Base-by-base conservation (phyloP, 1,284 basidiomycete species). In the Boletus semigastroideus region DNA sequence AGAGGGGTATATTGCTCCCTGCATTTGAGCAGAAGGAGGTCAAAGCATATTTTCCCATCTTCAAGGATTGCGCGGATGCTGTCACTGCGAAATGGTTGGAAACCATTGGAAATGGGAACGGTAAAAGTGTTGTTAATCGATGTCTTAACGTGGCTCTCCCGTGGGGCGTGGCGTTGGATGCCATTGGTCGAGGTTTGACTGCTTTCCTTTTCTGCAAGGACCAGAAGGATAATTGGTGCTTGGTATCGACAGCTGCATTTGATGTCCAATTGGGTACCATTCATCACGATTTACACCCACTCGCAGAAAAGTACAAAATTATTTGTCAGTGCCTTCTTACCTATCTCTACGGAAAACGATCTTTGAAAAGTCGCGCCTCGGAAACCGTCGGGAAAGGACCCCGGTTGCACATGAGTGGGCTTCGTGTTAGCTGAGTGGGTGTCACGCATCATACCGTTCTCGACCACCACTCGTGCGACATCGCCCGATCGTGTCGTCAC, bases 181-280 rank as follows among this genome's bases (percentile, higher is more conserved):
- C 72, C 12, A 72, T 78, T 20, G 76, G 74, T 13, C 68, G 72
- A 57, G 72, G 76, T 76, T 49, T n/a, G 46, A 2, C 13, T 3
- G 2, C n/a, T 30, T 36, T 28, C 53, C 69, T 38, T 31, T 27
- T 27, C n/a, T 2, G n/a, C n/a, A n/a, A n/a, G n/a, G n/a, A n/a
- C 16, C 34, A 7, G 16, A 36, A 36, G 5, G n/a, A n/a, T n/a
- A n/a, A n/a, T n/a, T n/a, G n/a, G n/a, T n/a, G n/a, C n/a, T n/a
- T n/a, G n/a, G n/a, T n/a, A n/a, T n/a, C n/a, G n/a, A 51, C 41
- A 76, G 74, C 68, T 33, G 73, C 70, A 30, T 78, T 78, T 49
- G 73, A 74, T 43, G 67, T 74, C 56, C 62, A 66, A 13, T 75
- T 78, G 30, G 60, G 63, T 16, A 61, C 65, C 47, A 62, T 67